These are phyloP conservation scores for Obelidium mucronatum DNA, from an alignment of 192 early-diverging fungal species.

Conservation along the genomic window DNA sequence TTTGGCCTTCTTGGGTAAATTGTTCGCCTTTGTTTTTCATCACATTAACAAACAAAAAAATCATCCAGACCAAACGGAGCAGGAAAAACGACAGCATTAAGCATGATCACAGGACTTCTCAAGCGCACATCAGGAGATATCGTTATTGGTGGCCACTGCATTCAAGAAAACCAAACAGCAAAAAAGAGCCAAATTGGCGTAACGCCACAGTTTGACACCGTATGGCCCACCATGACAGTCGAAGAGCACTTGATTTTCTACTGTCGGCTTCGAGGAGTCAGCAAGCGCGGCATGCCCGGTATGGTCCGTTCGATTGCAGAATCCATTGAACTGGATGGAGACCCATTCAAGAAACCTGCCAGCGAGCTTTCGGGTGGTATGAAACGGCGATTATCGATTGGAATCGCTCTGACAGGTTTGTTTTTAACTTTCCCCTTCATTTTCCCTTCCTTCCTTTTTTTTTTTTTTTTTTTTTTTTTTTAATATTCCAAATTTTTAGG, in stretches of 20 bases:
- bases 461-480: too few relatives aligned
- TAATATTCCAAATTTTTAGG: too few relatives aligned
- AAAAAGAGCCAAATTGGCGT: slow-evolving; percentile 32
- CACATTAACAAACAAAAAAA: too few relatives aligned
- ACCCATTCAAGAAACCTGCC: slow-evolving; percentile 39
- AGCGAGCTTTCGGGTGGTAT: slow-evolving; percentile 42
- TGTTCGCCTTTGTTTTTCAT: too few relatives aligned
- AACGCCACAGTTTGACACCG: slow-evolving; percentile 55
- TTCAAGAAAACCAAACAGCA: neutral
- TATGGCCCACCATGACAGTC: slow-evolving; percentile 55
- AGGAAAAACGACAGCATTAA: slow-evolving; percentile 76
- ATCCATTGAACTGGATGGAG: slow-evolving; percentile 45
- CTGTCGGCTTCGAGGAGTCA: slow-evolving; percentile 44
- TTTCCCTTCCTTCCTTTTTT: slow-evolving; percentile 6
- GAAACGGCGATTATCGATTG: slow-evolving; percentile 41
- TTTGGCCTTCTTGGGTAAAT: slow-evolving; percentile 62
- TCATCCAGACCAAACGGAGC: slow-evolving; percentile 76
- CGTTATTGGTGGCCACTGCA: slow-evolving; percentile 45
- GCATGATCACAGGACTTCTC: slow-evolving; percentile 69
- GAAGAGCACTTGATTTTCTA: slow-evolving; percentile 52
- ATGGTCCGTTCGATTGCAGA: slow-evolving; percentile 44
- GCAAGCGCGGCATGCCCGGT: slow-evolving; percentile 3
- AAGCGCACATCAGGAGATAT: slow-evolving; percentile 64
- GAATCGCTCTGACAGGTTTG: slow-evolving; percentile 46
- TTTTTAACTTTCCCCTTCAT: slow-evolving; percentile 27